A percentile compares a stretch with the other conserved stretches of the same genome.
Evolutionary conservation across 768 basidiomycete species (phyloP).

Genomic region (Lentinula sp.): DNA sequence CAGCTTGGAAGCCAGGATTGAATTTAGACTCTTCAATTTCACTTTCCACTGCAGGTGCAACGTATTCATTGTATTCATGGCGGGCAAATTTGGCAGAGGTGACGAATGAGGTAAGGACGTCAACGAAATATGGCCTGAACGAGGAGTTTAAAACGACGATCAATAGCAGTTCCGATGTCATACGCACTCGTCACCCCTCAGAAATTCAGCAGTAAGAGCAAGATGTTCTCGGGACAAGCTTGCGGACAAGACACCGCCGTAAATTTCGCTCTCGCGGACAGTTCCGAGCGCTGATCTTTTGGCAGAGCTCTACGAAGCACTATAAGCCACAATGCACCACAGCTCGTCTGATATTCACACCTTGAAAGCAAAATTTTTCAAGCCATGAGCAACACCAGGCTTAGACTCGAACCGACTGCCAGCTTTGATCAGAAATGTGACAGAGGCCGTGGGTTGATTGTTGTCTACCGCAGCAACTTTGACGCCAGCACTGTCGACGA

Average conservation of each 20-base stretch:
- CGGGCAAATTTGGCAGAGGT: slow-evolving; percentile 77
- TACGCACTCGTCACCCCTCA: slow-evolving; percentile 95
- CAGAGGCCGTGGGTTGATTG: slow-evolving; percentile 75
- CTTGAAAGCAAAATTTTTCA: slow-evolving; percentile 99
- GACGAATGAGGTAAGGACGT: slow-evolving; percentile 80
- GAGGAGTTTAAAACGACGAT: background rate
- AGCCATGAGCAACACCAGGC: slow-evolving; percentile 85
- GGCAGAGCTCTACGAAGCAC: slow-evolving; percentile 60
- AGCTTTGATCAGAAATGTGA: slow-evolving; percentile 90
- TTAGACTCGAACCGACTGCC: slow-evolving; percentile 85
- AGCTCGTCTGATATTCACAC: slow-evolving; percentile 35
- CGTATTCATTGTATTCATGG: slow-evolving; percentile 72
- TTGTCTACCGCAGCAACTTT: slow-evolving; percentile 84
- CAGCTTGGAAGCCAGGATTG: slow-evolving; percentile 60
- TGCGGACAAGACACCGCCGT: slow-evolving; percentile 86
- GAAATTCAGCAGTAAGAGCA: slow-evolving; percentile 90
- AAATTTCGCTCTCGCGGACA: slow-evolving; percentile 88
- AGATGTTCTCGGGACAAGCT: slow-evolving; percentile 86
- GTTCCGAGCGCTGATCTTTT: slow-evolving; percentile 86
- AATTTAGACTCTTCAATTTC: slow-evolving; percentile 59
- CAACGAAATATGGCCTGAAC: slow-evolving; percentile 79
- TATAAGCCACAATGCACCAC: slow-evolving; percentile 6
- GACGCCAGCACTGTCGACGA: slow-evolving; percentile 71
- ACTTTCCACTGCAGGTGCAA: slow-evolving; percentile 60
- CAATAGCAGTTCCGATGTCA: background rate